Percentiles rank a stretch among this genome's conserved stretches.
phyloP scores from a whole-genome alignment of 163 green algal species.

The Prototheca cutis region DNA sequence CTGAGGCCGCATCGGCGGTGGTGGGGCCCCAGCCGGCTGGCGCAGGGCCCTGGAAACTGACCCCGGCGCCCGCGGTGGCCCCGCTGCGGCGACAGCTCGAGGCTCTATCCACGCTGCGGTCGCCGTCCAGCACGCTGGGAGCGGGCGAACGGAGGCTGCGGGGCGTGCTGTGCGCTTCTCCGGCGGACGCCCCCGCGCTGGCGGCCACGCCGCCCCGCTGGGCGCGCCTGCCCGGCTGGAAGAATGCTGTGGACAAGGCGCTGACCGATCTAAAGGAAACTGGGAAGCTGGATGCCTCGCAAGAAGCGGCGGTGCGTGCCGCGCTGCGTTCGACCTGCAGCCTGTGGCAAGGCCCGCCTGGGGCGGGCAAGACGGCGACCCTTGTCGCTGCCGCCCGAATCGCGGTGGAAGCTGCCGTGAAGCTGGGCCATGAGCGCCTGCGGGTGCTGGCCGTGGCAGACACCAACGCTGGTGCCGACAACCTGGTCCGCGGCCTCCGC shows the following conservation, averaged over 20 bases:
- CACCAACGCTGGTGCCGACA: conserved; percentile 92
- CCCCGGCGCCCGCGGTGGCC: conserved; percentile 32
- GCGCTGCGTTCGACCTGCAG: conserved; percentile 57
- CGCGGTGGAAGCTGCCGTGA: neutral
- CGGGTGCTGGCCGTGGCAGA: conserved; percentile 64
- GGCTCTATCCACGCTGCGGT: conserved; percentile 6
- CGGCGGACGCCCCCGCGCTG: neutral
- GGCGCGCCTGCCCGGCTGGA: neutral
- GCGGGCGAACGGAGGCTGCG: conserved; percentile 13
- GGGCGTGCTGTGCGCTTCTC: conserved; percentile 24
- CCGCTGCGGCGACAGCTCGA: conserved; percentile 42
- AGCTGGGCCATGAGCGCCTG: conserved; percentile 22
- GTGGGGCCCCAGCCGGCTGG: neutral
- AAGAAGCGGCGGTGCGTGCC: conserved; percentile 52
- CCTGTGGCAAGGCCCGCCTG: conserved; percentile 72
- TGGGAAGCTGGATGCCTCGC: conserved; percentile 55
- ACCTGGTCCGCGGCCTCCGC: conserved; percentile 70
- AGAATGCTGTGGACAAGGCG: neutral
- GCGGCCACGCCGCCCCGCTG: conserved; percentile 18
- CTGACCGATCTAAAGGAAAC: conserved; percentile 2
- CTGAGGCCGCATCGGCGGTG: neutral
- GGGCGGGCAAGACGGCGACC: conserved; percentile 85
- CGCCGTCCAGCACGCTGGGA: neutral
- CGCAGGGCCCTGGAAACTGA: conserved; percentile 25
- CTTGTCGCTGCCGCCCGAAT: conserved; percentile 50